Evolutionary conservation across 1,284 basidiomycete genomes (phyloP).

Genomic region (Polyporus tsugae): DNA sequence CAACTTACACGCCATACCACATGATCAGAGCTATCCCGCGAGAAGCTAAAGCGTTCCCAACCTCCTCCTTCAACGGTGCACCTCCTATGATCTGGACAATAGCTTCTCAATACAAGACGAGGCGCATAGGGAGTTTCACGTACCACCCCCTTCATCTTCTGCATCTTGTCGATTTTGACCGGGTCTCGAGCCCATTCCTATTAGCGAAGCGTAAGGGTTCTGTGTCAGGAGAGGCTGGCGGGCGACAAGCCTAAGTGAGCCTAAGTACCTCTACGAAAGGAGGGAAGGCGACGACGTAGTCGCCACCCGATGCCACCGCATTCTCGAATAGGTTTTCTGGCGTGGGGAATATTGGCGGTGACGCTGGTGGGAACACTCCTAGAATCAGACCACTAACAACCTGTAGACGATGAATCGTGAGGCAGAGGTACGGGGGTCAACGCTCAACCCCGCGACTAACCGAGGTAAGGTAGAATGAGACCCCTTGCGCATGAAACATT

Average conservation of each 20-base stretch:
- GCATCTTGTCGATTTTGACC: constrained; percentile 11
- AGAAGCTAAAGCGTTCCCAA: constrained; percentile 23
- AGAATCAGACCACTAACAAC: constrained; percentile 29
- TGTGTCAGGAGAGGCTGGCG: too few species aligned
- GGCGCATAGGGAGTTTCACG: neutral
- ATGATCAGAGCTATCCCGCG: constrained; percentile 22
- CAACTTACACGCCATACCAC: constrained; percentile 24
- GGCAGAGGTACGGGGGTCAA: neutral
- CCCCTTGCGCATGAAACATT: constrained; percentile 38
- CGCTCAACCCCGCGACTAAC: constrained; percentile 12
- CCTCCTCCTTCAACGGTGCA: constrained; percentile 18
- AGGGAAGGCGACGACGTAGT: constrained; percentile 17
- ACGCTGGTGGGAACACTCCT: constrained; percentile 13
- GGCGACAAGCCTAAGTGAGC: neutral
- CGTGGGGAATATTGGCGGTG: constrained; percentile 11
- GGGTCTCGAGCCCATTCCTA: constrained; percentile 19
- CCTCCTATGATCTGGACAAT: constrained; percentile 20
- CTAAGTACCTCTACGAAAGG: constrained; percentile 17
- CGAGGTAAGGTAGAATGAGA: constrained; percentile 25
- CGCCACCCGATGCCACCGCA: neutral
- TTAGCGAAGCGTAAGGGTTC: neutral
- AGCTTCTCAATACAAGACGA: neutral
- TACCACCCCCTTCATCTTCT: constrained; percentile 26
- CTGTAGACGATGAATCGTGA: constrained; percentile 7
- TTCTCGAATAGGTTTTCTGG: constrained; percentile 18